Percentiles rank a stretch among this genome's conserved stretches.
Evolutionary conservation across 257 asterid species (phyloP).

Genomic region (Solanum sejunctum): DNA sequence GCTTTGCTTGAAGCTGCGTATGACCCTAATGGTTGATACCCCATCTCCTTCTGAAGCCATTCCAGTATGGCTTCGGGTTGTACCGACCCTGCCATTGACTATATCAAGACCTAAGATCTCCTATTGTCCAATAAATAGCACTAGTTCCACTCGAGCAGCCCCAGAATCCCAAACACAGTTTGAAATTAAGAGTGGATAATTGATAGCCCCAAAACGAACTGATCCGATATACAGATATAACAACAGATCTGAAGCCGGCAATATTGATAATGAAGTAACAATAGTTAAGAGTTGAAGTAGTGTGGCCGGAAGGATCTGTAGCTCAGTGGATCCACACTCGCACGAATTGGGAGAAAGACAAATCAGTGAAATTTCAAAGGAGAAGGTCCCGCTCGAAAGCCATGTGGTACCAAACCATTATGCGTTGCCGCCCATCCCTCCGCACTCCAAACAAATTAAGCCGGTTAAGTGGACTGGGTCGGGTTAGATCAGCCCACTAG

Average conservation of each 20-base stretch:
- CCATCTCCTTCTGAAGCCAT: conserved; percentile 95
- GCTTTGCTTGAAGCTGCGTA: conserved; percentile 57
- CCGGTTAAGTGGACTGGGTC: too few species aligned
- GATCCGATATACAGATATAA: background rate
- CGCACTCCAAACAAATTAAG: background rate
- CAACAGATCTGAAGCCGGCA: background rate
- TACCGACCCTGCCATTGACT: conserved; percentile 16
- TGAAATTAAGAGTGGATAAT: background rate
- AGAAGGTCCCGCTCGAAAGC: background rate
- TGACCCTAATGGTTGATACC: conserved; percentile 85
- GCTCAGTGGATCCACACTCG: background rate
- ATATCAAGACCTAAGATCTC: background rate
- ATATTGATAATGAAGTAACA: background rate
- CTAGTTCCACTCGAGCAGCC: background rate
- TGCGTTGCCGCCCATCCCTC: background rate
- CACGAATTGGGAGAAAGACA: background rate
- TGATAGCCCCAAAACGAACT: background rate
- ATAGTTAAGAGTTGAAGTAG: background rate
- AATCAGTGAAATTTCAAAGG: background rate
- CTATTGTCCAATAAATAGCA: background rate
- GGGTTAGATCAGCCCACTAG: too few species aligned
- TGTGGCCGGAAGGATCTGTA: background rate
- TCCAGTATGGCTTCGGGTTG: conserved; percentile 86
- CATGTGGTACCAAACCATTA: background rate
- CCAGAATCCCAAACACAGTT: background rate